phyloP scores from a whole-genome alignment of 371 early-diverging fungal species.

The Mucor sp. region DNA sequence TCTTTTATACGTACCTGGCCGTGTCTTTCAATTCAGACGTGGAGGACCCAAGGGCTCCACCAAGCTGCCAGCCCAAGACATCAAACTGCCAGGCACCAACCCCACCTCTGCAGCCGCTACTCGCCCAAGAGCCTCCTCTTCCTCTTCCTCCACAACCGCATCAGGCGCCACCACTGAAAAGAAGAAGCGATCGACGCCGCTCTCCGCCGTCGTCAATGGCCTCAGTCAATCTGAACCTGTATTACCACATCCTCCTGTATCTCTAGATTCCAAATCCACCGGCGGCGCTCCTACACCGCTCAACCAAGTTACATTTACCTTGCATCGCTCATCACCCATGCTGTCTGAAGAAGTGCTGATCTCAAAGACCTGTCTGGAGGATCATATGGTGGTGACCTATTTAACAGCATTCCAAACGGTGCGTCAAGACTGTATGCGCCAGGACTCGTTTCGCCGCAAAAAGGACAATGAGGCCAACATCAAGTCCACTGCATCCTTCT shows the following conservation, averaged over 20 bases:
- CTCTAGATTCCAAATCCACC: background rate
- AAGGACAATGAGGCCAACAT: background rate
- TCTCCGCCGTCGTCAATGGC: conserved; percentile 1
- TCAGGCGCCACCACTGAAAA: background rate
- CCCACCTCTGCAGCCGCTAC: background rate
- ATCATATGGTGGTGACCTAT: conserved; percentile 55
- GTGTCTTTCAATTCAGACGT: conserved; percentile 47
- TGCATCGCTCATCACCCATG: conserved; percentile 39
- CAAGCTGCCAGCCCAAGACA: conserved; percentile 4
- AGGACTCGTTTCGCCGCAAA: conserved; percentile 3
- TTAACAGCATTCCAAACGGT: conserved; percentile 46
- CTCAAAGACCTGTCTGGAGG: conserved; percentile 50
- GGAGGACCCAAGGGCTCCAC: background rate
- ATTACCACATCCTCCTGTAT: conserved; percentile 6
- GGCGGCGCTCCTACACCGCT: background rate
- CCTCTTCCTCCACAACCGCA: background rate
- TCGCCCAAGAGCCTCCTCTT: conserved; percentile 7
- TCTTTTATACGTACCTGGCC: conserved; percentile 48
- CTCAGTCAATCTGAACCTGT: conserved; percentile 28
- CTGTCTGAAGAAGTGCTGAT: conserved; percentile 47
- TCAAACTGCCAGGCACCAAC: conserved; percentile 13
- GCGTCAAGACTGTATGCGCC: conserved; percentile 45
- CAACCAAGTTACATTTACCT: conserved; percentile 29
- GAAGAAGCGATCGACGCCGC: conserved; percentile 3
- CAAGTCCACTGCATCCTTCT: conserved; percentile 8